Evolutionary conservation across 495 filamentous ascomycete genomes (phyloP).

Genomic region (Penicillium dipodomyicola): DNA sequence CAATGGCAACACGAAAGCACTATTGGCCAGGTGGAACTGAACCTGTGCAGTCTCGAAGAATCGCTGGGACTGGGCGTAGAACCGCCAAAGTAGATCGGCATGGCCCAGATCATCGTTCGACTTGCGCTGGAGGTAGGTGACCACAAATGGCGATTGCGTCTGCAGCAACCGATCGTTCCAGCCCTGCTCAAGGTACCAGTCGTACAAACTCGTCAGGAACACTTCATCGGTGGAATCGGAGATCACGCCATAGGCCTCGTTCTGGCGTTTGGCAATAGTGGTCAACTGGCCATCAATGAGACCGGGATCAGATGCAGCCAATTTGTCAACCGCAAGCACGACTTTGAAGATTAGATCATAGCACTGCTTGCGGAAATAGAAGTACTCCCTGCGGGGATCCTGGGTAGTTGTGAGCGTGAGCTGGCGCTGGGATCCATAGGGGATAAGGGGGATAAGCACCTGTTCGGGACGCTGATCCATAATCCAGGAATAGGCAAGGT

Average conservation of each 20-base stretch:
- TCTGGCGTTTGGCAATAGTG: slow-evolving; percentile 67
- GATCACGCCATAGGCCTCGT: slow-evolving; percentile 84
- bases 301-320: slow-evolving; percentile 61
- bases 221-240: slow-evolving; percentile 83
- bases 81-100: slow-evolving; percentile 90
- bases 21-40: slow-evolving; percentile 78
- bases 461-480: slow-evolving; percentile 57
- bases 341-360: slow-evolving; percentile 80
- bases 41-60: slow-evolving; percentile 85
- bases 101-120: slow-evolving; percentile 64
- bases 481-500: slow-evolving; percentile 74
- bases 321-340: slow-evolving; percentile 70
- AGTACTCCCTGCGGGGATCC: slow-evolving; percentile 66
- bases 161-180: slow-evolving; percentile 81
- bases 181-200: slow-evolving; percentile 86
- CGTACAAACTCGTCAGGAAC: slow-evolving; percentile 91
- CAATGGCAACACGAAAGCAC: slow-evolving; percentile 69
- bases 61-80: slow-evolving; percentile 72
- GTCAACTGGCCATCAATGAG: slow-evolving; percentile 76
- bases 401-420: slow-evolving; percentile 29
- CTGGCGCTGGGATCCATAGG: neutral
- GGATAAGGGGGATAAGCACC: slow-evolving; percentile 31
- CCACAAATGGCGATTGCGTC: slow-evolving; percentile 77
- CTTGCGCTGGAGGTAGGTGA: slow-evolving; percentile 78
- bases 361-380: slow-evolving; percentile 68